A percentile compares a stretch with the other conserved stretches of the same genome.
Evolutionary conservation across 1,284 basidiomycete genomes (phyloP).

Genomic region (Microstroma glucosiphilum): DNA sequence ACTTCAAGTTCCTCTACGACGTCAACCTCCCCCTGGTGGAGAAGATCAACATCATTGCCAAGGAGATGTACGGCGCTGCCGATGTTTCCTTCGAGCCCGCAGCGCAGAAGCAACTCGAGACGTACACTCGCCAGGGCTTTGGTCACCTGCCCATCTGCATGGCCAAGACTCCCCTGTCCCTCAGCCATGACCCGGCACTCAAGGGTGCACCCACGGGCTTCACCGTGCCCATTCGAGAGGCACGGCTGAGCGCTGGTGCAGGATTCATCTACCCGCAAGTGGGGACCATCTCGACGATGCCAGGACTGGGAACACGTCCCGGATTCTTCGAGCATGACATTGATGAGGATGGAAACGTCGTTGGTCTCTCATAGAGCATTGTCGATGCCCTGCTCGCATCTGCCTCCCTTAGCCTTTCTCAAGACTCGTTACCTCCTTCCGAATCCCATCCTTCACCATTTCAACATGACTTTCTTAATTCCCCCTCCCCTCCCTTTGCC

Average conservation of each 20-base stretch:
- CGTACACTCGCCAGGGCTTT: slow-evolving; percentile 86
- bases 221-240: slow-evolving; percentile 83
- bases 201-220: slow-evolving; percentile 56
- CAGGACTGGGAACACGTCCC: slow-evolving; percentile 86
- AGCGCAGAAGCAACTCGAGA: slow-evolving; percentile 79
- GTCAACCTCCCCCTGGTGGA: slow-evolving; percentile 34
- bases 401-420: no score
- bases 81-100: slow-evolving; percentile 57
- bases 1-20: slow-evolving; percentile 50
- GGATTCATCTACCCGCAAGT: slow-evolving; percentile 87
- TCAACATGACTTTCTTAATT: no score
- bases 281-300: slow-evolving; percentile 75
- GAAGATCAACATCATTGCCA: slow-evolving; percentile 47
- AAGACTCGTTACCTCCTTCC: no score
- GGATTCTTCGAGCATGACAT: slow-evolving; percentile 55
- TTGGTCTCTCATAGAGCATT: slow-evolving; percentile 49
- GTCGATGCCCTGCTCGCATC: no score
- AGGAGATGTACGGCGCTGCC: slow-evolving; percentile 48
- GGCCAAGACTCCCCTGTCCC: slow-evolving; percentile 79
- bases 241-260: slow-evolving; percentile 83
- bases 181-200: slow-evolving; percentile 38
- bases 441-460: no score
- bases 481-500: no score
- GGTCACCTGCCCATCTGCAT: slow-evolving; percentile 71
- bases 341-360: slow-evolving; percentile 50